Evolutionary conservation across 805 yeast genomes (phyloP).

Genomic region (Saccharomyces paradoxus): DNA sequence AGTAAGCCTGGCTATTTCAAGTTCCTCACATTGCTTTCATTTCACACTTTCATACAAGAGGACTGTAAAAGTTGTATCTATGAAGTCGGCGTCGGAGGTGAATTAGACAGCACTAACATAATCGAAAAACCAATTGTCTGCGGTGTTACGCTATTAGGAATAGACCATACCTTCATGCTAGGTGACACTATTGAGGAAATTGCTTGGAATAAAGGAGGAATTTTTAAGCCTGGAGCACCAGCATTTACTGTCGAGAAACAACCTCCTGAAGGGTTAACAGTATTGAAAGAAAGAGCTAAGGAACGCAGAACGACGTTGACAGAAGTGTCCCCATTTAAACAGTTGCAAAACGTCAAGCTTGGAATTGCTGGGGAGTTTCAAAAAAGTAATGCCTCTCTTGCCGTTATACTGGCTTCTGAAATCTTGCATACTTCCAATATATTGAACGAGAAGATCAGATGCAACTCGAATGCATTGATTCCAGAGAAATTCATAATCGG

Average conservation of each 20-base stretch:
- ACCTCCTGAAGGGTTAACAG: constrained; percentile 45
- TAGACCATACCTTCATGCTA: constrained; percentile 81
- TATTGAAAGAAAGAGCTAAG: constrained; percentile 55
- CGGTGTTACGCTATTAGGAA: constrained; percentile 80
- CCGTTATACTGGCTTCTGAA: constrained; percentile 57
- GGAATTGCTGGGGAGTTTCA: constrained; percentile 87
- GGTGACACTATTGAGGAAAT: constrained; percentile 84
- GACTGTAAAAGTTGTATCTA: constrained; percentile 89
- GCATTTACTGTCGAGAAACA: constrained; percentile 63
- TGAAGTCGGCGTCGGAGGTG: constrained; percentile 98
- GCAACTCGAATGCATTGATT: constrained; percentile 19
- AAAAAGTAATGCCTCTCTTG: constrained; percentile 76
- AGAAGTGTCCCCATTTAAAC: constrained; percentile 42
- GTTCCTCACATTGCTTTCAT: constrained; percentile 78
- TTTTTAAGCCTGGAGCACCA: constrained; percentile 58
- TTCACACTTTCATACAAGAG: constrained; percentile 82
- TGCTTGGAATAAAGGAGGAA: constrained; percentile 96
- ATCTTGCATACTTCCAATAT: constrained; percentile 49
- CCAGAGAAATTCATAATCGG: constrained; percentile 52
- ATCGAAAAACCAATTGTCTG: constrained; percentile 72
- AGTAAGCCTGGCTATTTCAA: constrained; percentile 90
- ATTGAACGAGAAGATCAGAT: constrained; percentile 16
- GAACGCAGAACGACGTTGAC: constrained; percentile 50
- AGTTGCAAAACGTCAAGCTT: constrained; percentile 35
- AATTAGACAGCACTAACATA: constrained; percentile 91